Evolutionary conservation across 306 rosid genomes (phyloP).

Genomic region (Amphicarpaea edgeworthii): DNA sequence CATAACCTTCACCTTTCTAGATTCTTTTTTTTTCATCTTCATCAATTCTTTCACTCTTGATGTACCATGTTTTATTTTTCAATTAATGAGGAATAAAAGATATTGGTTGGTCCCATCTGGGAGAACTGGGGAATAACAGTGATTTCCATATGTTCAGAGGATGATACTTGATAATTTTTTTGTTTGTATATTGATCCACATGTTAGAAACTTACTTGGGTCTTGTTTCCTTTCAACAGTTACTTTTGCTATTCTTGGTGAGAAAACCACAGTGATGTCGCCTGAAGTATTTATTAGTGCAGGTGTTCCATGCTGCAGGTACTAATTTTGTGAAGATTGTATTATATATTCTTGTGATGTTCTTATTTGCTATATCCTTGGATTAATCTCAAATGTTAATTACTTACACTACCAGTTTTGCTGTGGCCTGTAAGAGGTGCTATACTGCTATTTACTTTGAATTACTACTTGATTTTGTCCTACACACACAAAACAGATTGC

Average conservation of each 20-base stretch:
- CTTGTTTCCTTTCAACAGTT: conserved; percentile 67
- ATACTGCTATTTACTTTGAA: conserved; percentile 39
- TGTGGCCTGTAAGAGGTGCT: conserved; percentile 20
- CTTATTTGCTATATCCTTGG: too few relatives aligned
- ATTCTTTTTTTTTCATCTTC: conserved; percentile 7
- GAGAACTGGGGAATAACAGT: conserved; percentile 32
- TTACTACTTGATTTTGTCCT: conserved; percentile 25
- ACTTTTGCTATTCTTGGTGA: conserved; percentile 94
- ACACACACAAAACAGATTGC: background rate
- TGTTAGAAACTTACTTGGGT: conserved; percentile 35
- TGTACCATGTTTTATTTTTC: conserved; percentile 32
- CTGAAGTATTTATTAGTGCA: conserved; percentile 82
- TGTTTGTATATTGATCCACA: conserved; percentile 36
- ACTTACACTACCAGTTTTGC: too few relatives aligned
- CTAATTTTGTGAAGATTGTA: conserved; percentile 27
- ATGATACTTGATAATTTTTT: conserved; percentile 26
- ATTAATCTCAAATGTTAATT: too few relatives aligned
- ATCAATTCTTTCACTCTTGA: conserved; percentile 30
- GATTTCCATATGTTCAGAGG: background rate
- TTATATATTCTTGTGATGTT: conserved; percentile 34
- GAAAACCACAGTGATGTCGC: conserved; percentile 98
- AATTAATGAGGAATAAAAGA: conserved; percentile 23
- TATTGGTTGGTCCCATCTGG: conserved; percentile 29
- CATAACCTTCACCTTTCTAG: background rate
- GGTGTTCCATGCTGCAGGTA: conserved; percentile 99